Conservation (phyloP, 495 filamentous ascomycete genomes). For the Pyrenula massariospora region DNA sequence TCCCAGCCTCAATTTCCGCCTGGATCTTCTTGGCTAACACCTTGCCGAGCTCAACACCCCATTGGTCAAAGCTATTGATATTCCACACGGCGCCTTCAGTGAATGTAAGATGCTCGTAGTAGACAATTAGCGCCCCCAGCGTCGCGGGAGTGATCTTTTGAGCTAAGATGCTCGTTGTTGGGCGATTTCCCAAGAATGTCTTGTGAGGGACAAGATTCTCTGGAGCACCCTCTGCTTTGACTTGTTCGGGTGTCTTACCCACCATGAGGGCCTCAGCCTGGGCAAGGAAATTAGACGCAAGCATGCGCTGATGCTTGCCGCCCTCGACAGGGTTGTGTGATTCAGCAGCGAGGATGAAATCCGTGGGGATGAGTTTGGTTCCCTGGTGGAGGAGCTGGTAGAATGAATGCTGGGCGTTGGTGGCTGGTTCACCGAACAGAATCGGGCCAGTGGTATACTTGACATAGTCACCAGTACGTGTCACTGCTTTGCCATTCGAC, state of each 20-base stretch:
- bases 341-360: conserved; percentile 93
- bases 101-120: conserved; percentile 98
- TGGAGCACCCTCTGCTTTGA: conserved; percentile 77
- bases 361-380: conserved; percentile 94
- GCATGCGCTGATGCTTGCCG: conserved; percentile 95
- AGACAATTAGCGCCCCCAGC: conserved; percentile 89
- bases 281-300: conserved; percentile 96
- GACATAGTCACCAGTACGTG: conserved; percentile 77
- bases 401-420: conserved; percentile 99
- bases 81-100: conserved; percentile 97
- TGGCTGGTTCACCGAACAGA: conserved; percentile 94
- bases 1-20: conserved; percentile 62
- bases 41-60: conserved; percentile 98
- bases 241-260: conserved; percentile 83
- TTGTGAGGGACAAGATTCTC: conserved; percentile 90
- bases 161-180: conserved; percentile 88
- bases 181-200: conserved; percentile 95
- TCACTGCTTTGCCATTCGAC: conserved; percentile 97
- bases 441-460: conserved; percentile 95
- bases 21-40: conserved; percentile 85
- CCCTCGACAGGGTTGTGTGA: conserved; percentile 89
- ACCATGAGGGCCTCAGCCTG: conserved; percentile 98
- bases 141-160: conserved; percentile 90
- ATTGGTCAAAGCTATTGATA: conserved; percentile 99
- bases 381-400: conserved; percentile 98